Base-by-base conservation (phyloP, 257 asterid genomes). In the Voacanga thouarsii region DNA sequence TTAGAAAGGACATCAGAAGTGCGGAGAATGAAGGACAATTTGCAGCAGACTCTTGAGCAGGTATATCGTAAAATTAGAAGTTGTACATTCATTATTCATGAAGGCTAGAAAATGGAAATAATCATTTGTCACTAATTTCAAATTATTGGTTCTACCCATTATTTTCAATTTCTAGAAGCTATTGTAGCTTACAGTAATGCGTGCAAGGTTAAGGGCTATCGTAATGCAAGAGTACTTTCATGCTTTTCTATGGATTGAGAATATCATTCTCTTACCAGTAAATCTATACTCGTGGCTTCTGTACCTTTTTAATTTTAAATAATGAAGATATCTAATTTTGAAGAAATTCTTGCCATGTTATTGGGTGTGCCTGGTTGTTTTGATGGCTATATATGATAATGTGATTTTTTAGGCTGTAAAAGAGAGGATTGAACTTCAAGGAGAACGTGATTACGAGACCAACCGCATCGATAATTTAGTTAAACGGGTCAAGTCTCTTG, bases 1-100 rank as follows among this genome's bases (percentile, higher is more conserved):
- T 74, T 88, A 88, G 97, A 86, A 45, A 89, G 70, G 85, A 85
- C 98, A 75, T 86, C 90, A 56, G 92, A 96, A 90, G 91, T 87
- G 70, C 87, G 89, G 86, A 89, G 89, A 86, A 84, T 76, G 94
- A 89, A 83, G 82, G 93, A 85, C 47, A 94, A 90, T 50, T 79
- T 92, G 86, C 68, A 85, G 79, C 89, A 91, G 49, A 86, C 76
- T 74, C 84, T 78, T 78, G 84, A 94, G 49, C 84, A 79, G 92
- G 99, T 94, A 91, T 79, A 84, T 77, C 43, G 19, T 37, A 12
- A 5, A 47, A 55, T 77, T 63, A 28, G 39, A 44, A 44, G 50
- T 49, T 60, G 76, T 19, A 56, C 24, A 12, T 28, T 50, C 45
- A 24, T 61, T 14, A 33, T 65, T 75, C 50, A 44, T 60, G 74